Evolutionary conservation across 1,284 basidiomycete species (phyloP).

Genomic region (Xerocomus amazonicus): DNA sequence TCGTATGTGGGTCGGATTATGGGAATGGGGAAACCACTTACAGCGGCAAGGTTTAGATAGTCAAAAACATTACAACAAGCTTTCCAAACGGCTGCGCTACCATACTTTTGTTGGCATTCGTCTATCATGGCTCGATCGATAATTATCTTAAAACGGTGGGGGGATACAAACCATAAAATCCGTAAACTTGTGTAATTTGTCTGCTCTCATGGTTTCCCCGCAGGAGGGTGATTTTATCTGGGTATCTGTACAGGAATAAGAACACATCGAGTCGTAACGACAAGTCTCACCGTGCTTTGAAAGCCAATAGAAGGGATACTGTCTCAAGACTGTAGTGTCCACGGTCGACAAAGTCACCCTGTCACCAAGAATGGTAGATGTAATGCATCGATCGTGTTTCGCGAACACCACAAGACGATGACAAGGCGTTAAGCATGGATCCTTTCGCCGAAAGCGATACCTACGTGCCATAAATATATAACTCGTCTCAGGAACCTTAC

Average conservation of each 20-base stretch:
- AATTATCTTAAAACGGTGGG: background rate
- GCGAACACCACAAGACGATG: conserved; percentile 20
- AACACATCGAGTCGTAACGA: background rate
- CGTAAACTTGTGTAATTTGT: conserved; percentile 98
- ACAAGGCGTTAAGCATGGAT: conserved; percentile 16
- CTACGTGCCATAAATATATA: conserved; percentile 97
- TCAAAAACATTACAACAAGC: conserved; percentile 95
- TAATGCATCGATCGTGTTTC: background rate
- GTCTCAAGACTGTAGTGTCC: conserved; percentile 98
- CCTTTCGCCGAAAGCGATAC: conserved; percentile 22
- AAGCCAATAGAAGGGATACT: conserved; percentile 81
- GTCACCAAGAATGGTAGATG: conserved; percentile 5
- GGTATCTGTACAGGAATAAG: conserved; percentile 58
- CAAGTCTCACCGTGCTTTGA: conserved; percentile 78
- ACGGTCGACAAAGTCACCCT: conserved; percentile 98
- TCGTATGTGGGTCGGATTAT: background rate
- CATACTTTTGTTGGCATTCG: conserved; percentile 96
- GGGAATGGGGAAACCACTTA: conserved; percentile 39
- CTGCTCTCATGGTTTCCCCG: conserved; percentile 95
- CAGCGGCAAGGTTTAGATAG: conserved; percentile 89
- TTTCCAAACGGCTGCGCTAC: conserved; percentile 92
- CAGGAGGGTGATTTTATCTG: conserved; percentile 86
- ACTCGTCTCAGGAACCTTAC: conserved; percentile 83
- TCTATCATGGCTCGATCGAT: conserved; percentile 45
- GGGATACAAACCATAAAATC: conserved; percentile 80